phyloP scores from a whole-genome alignment of 164 flowering plant species.

The Buxus sempervirens region DNA sequence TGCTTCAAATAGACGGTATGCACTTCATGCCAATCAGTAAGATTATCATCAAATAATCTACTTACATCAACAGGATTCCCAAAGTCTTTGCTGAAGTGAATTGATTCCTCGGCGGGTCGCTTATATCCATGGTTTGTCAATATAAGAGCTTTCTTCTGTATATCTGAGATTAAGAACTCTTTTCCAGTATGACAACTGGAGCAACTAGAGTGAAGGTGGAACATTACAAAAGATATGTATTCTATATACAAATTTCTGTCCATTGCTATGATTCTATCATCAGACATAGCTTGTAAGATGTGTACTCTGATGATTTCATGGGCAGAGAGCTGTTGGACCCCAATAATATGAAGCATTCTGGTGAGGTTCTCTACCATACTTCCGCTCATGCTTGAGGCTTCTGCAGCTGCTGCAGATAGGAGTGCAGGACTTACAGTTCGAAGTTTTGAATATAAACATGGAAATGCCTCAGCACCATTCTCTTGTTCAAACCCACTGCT shows the following conservation, averaged over 20 bases:
- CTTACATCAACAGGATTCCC: slow-evolving; percentile 54
- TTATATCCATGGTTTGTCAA: slow-evolving; percentile 72
- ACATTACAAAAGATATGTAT: slow-evolving; percentile 69
- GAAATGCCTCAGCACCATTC: slow-evolving; percentile 45
- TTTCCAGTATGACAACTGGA: slow-evolving; percentile 50
- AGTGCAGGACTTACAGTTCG: slow-evolving; percentile 66
- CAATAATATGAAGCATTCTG: slow-evolving; percentile 59
- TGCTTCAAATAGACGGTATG: slow-evolving; percentile 63
- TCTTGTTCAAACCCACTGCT: slow-evolving; percentile 37
- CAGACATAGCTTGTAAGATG: slow-evolving; percentile 62
- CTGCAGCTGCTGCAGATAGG: slow-evolving; percentile 33
- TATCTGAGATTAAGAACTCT: slow-evolving; percentile 50
- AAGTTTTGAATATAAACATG: slow-evolving; percentile 56
- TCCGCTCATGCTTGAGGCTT: slow-evolving; percentile 21
- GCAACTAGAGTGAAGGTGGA: slow-evolving; percentile 74
- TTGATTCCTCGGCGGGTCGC: slow-evolving; percentile 47
- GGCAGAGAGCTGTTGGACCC: slow-evolving; percentile 68
- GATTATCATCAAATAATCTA: slow-evolving; percentile 37
- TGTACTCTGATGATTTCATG: slow-evolving; percentile 78
- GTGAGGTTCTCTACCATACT: slow-evolving; percentile 29
- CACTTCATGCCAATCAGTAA: slow-evolving; percentile 70
- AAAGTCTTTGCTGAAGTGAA: slow-evolving; percentile 74
- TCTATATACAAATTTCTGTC: slow-evolving; percentile 60
- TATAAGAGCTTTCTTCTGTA: slow-evolving; percentile 55
- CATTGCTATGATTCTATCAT: slow-evolving; percentile 17